phyloP scores from a whole-genome alignment of 257 asterid species.

The Capsicum baccatum region DNA sequence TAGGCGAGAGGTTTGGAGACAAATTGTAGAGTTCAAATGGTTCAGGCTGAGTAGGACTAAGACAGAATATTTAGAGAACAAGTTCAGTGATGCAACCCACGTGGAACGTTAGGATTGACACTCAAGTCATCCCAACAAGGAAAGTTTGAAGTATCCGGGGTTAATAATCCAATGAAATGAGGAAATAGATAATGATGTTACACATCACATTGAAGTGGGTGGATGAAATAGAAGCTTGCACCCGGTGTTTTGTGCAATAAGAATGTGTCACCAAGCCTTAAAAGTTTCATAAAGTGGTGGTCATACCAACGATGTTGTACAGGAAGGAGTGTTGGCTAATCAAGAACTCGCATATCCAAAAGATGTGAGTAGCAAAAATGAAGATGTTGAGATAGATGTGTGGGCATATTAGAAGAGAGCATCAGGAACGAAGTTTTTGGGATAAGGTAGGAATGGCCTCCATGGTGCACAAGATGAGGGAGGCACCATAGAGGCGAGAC shows the following conservation, averaged over 20 bases:
- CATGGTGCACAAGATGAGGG: no score
- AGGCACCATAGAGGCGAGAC: no score
- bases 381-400: background rate
- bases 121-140: background rate
- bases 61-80: background rate
- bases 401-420: background rate
- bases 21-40: background rate
- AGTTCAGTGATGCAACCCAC: background rate
- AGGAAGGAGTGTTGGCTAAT: background rate
- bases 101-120: background rate
- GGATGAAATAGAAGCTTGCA: background rate
- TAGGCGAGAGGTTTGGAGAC: background rate
- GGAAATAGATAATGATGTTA: background rate
- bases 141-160: background rate
- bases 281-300: background rate
- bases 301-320: background rate
- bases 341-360: background rate
- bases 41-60: background rate
- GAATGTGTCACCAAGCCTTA: background rate
- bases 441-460: no score
- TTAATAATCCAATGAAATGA: background rate
- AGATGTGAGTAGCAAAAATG: background rate
- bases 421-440: background rate
- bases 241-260: background rate
- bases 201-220: background rate